These are phyloP conservation scores for Murraya paniculata DNA, from an alignment of 345 rosid genomes.

Conservation along the genomic window DNA sequence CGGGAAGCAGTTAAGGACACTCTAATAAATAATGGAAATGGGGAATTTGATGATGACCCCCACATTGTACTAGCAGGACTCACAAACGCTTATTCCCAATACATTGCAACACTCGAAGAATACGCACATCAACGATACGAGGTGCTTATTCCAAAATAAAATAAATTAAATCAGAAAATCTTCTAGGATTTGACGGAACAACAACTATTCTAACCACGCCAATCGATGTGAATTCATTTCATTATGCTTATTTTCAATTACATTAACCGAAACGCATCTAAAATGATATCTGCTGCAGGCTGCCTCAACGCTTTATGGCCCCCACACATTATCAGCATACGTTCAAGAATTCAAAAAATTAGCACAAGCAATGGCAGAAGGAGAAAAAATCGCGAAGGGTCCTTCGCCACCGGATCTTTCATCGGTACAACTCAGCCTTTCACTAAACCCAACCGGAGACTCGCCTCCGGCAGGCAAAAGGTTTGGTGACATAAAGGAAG, in stretches of 20 bases:
- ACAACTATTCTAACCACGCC: too few relatives aligned
- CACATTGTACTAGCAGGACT: slow-evolving; percentile 57
- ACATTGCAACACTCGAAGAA: slow-evolving; percentile 54
- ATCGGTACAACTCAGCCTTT: slow-evolving; percentile 34
- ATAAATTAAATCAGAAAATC: too few relatives aligned
- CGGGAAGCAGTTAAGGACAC: slow-evolving; percentile 59
- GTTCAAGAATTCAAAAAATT: slow-evolving; percentile 51
- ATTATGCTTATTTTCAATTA: too few relatives aligned
- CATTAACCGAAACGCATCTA: too few relatives aligned
- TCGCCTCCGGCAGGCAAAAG: slow-evolving; percentile 37
- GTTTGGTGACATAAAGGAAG: slow-evolving; percentile 51
- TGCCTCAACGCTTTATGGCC: slow-evolving; percentile 67
- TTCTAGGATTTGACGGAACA: background rate
- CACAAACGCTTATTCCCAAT: slow-evolving; percentile 57
- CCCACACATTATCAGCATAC: slow-evolving; percentile 54
- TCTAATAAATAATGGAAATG: slow-evolving; percentile 41
- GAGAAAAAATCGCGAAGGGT: slow-evolving; percentile 18
- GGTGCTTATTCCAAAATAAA: slow-evolving; percentile 18
- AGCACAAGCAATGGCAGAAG: slow-evolving; percentile 48
- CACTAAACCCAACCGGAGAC: slow-evolving; percentile 30
- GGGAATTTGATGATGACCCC: slow-evolving; percentile 38
- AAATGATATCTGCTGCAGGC: slow-evolving; percentile 29
- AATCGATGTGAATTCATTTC: too few relatives aligned
- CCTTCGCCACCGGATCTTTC: slow-evolving; percentile 50
- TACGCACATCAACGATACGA: slow-evolving; percentile 51